A percentile compares a stretch with the other conserved stretches of the same genome.
These are phyloP conservation scores for Limonium bicolor DNA, from an alignment of 148 eudicot genomes.

Conservation along the genomic window DNA sequence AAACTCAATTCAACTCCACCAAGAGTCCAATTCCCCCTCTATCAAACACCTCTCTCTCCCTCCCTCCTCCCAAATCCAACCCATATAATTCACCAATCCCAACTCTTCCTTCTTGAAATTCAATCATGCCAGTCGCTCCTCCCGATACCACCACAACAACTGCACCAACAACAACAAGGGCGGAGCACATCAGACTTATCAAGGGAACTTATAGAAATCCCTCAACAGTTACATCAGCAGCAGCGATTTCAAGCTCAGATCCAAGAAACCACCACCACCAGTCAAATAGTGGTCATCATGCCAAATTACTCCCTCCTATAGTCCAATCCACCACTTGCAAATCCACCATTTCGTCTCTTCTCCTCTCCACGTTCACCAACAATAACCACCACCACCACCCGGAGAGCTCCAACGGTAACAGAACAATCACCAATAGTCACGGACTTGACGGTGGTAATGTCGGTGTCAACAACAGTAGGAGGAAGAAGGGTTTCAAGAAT, in stretches of 20 bases:
- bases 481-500: conserved; percentile 32
- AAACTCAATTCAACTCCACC: no score
- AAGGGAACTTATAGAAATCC: neutral
- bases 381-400: neutral
- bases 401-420: neutral
- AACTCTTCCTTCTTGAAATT: neutral
- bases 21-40: no score
- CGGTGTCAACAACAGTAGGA: conserved; percentile 3
- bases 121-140: conserved; percentile 5
- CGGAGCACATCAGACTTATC: conserved; percentile 6
- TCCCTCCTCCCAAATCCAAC: no score
- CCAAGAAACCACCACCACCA: conserved; percentile 3
- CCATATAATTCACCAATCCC: no score
- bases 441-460: no score
- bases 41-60: no score
- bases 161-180: conserved; percentile 3
- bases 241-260: conserved; percentile 2
- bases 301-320: neutral
- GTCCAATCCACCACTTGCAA: conserved; percentile 6
- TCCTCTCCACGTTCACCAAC: conserved; percentile 5
- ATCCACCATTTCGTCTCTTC: conserved; percentile 2
- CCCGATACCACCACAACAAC: no score
- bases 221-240: no score
- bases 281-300: no score
- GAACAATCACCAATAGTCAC: neutral